Evolutionary conservation across 768 basidiomycete species (phyloP), one percentile per base, ranked within the genome.

Genomic region (Russula griseocarnosa): DNA sequence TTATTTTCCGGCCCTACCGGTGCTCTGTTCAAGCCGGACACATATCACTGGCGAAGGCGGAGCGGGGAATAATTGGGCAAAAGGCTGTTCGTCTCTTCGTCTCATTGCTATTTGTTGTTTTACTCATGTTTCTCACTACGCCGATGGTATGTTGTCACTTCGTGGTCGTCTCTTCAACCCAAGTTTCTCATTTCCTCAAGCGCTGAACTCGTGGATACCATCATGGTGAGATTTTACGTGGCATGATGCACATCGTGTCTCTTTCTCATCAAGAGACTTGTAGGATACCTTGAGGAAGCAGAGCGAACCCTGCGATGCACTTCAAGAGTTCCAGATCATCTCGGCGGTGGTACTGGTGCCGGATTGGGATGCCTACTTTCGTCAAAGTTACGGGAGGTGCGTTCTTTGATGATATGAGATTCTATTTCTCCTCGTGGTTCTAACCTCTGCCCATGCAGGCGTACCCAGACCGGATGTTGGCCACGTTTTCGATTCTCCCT

Each of bases 1-100:
- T 88, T 90, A 55, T 84, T 85, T 52, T 80, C 84, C 30, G 90
- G 92, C 13, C 75, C 81, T 3, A 75, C 90, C 44, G 94, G 94
- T 3, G 69, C 72, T 9, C 79, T 98, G 7, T 97, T 94, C 77
- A 83, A 87, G 55, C 95, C 95, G 2, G 93, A 94, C 72, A 96
- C 92, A 82, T 72, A 73, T 94, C 53, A 82, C 83, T 42, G 81
- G 85, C 7, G 74, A 81, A 50, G 76, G 78, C 62, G 82, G 85
- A 55, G 86, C 94, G 0, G 94, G 94, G 20, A 97, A 98, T 70
- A 96, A 95, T 67, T 97, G 92, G 90, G 94, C 93, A 16, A 96
- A 97, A 77, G 92, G 91, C 81, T 91, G 90, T 91, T 69, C 76
- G 87, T 76, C 10, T 78, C 47, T 55, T 0, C 66, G 57, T 42